phyloP scores from a whole-genome alignment of 2,329 filamentous ascomycete species.

The Neonectria neomacrospora region DNA sequence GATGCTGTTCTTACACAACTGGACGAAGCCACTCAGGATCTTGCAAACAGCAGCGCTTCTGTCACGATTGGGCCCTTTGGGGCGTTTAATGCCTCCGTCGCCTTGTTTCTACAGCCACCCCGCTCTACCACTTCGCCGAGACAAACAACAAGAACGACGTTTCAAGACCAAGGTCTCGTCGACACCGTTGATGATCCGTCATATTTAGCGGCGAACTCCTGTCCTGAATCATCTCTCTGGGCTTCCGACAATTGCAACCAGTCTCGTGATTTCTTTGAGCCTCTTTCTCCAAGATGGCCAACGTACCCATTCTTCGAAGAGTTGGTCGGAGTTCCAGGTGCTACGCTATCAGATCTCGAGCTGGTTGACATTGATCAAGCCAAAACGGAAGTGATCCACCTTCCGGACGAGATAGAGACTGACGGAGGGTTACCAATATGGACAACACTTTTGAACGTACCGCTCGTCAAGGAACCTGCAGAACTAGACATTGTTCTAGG shows the following conservation, averaged over 20 bases:
- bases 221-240: background rate
- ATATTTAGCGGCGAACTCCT: background rate
- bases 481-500: background rate
- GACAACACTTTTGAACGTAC: background rate
- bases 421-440: background rate
- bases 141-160: background rate
- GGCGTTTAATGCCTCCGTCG: background rate
- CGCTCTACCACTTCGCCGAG: too few relatives aligned
- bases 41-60: background rate
- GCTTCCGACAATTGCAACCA: background rate
- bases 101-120: background rate
- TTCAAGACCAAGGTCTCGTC: background rate
- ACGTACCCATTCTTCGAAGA: background rate
- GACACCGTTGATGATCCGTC: too few relatives aligned
- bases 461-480: background rate
- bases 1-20: background rate
- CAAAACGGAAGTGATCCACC: background rate
- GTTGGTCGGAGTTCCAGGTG: constrained; percentile 1
- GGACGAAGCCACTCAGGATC: background rate
- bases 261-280: background rate
- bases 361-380: background rate
- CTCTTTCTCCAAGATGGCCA: background rate
- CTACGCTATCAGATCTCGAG: background rate
- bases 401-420: background rate
- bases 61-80: background rate